Evolutionary conservation across 1,284 basidiomycete species (phyloP), one percentile per base, ranked within the genome.

Genomic region (Bjerkandera adusta): DNA sequence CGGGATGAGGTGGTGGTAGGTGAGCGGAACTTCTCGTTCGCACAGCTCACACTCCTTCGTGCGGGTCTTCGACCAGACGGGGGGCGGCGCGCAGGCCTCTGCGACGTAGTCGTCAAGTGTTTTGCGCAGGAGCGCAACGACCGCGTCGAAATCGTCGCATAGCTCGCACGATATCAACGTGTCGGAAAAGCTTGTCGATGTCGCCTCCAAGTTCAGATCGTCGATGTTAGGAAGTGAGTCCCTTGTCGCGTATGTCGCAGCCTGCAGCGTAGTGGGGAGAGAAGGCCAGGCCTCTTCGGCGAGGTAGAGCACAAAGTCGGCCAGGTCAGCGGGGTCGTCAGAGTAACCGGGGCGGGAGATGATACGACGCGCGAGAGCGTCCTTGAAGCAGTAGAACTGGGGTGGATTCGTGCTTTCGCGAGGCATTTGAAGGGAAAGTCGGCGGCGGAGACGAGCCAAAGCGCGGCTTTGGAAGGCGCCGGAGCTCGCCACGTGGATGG

Each of bases 1-100:
- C 1, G 79, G 79, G 36, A 81, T 77, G 33, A 81, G 68, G 50
- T 81, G 78, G 57, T 81, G 77, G 56, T 79, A 81, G 11, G 78
- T 81, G 54, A 81, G 60, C 7, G 73, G 75, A 1, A 79, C 70
- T 45, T 68, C 68, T 12, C 77, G 67, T 51, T 71, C 69, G 58
- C 79, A 81, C 20, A 82, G 75, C 64, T 80, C 77, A 61, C 79
- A 81, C 51, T 74, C 74, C 12, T 51, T 64, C 18, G 71, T 70
- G 8, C 77, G 67, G 15, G 77, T 81, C 16, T 68, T 63, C 4
- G 68, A 69, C 78, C 79, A 80, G 5, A 68, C 61, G 1, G 76
- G 76, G 1, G 73, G 75, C 4, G 76, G 69, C 8, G 62, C 57
- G 37, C 54, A 57, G 2, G 69, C 70, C 27, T 76, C 67, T 0